Base-by-base conservation (phyloP, 805 yeast genomes). In the Isabelozyma pseudorhagii region DNA sequence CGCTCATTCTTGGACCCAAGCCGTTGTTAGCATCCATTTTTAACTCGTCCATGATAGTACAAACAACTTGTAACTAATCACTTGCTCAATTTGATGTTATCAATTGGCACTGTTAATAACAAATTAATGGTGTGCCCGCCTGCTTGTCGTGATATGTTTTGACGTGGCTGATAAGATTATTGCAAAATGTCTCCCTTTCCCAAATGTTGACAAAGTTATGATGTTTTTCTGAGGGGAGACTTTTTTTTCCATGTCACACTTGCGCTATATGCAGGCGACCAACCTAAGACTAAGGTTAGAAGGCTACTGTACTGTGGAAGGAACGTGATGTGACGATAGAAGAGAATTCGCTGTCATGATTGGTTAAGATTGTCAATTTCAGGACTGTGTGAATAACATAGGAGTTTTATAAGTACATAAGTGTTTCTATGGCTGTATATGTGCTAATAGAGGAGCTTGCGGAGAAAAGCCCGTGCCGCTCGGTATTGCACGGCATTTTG, bases 181-280 rank as follows among this genome's bases (percentile, higher is more conserved):
- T 40, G 42, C 42, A 40, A 40, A 40, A 40, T 40, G 42, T 40
- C 42, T 40, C 42, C 28, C 28, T 15, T 40, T 38, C 17, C 21
- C 40, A 14, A 38, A 17, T 38, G 17, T 17, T 31, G 36, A 31
- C 36, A 31, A 6, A 31, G 36, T 31, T 31, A 31, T 38, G 21
- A 38, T 38, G 17, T 38, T 38, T 38, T 14, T 40, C 18, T 11
- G 25, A 13, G n/a, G 14, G 18, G 18, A 27, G 42, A 40, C 28
- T 15, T 27, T 40, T 40, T 40, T 40, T 40, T 40, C 28, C 36
- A 31, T 31, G 36, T 31, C 36, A 31, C 36, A 5, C 36, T 4
- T 31, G 36, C 9, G 10, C 36, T 13, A 9, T 13, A 31, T 31
- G 36, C 36, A 31, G 36, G 36, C 4, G n/a, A 5, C 25, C 25